Percentiles rank a stretch among this genome's conserved stretches.
Conservation (phyloP, 371 early-diverging fungal species). For the Mortierella sp. region DNA sequence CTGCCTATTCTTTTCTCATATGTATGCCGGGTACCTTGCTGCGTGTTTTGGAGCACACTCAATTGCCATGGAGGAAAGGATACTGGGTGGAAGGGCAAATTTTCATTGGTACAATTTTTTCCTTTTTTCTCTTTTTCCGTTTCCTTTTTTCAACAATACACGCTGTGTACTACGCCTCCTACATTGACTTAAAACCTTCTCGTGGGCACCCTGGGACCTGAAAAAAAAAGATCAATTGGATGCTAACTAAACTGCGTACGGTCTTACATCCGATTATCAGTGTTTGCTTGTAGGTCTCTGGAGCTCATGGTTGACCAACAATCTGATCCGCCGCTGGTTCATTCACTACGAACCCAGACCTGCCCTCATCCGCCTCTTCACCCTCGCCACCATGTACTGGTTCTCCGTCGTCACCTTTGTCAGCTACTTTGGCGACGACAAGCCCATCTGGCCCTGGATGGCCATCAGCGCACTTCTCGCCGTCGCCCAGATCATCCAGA, state of each 20-base stretch:
- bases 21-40: no score
- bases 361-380: conserved; percentile 69
- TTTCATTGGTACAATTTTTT: conserved; percentile 9
- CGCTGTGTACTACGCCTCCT: neutral
- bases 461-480: conserved; percentile 62
- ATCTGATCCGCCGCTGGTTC: conserved; percentile 73
- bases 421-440: conserved; percentile 60
- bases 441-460: conserved; percentile 70
- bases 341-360: conserved; percentile 71
- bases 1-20: neutral
- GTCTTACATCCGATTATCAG: conserved; percentile 31
- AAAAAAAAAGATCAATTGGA: neutral
- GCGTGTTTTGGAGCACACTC: no score
- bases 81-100: neutral
- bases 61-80: no score
- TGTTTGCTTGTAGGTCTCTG: conserved; percentile 70
- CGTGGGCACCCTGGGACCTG: neutral
- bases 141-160: neutral
- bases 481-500: conserved; percentile 63
- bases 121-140: neutral
- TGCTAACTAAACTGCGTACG: neutral
- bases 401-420: conserved; percentile 62
- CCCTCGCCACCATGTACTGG: conserved; percentile 67
- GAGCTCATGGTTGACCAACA: conserved; percentile 69
- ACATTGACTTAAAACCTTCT: no score